These are phyloP conservation scores for Fusarium pseudograminearum DNA, from an alignment of 2,329 filamentous ascomycete genomes.

Conservation along the genomic window DNA sequence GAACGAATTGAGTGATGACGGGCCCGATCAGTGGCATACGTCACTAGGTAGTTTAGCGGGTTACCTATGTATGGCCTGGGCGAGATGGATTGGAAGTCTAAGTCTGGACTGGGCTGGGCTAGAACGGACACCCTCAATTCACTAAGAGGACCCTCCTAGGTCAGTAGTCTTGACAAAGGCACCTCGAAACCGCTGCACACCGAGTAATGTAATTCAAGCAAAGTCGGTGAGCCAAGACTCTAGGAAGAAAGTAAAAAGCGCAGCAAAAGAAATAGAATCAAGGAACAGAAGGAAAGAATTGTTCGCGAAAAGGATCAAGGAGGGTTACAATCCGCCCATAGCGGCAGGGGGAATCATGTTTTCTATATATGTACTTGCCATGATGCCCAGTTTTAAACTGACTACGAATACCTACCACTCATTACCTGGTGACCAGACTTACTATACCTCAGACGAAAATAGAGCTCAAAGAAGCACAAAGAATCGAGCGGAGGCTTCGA, in stretches of 20 bases:
- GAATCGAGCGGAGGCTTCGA: constrained; percentile 16
- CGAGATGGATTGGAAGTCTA: constrained; percentile 40
- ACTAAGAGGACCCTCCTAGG: constrained; percentile 35
- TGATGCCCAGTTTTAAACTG: constrained; percentile 12
- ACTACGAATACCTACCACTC: not conserved
- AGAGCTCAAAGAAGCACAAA: constrained; percentile 24
- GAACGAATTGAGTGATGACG: constrained; percentile 41
- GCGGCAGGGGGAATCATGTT: constrained; percentile 26
- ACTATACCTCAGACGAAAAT: constrained; percentile 26
- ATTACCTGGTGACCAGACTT: not conserved
- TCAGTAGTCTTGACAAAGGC: not conserved
- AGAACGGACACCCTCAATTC: constrained; percentile 38
- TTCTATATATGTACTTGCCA: constrained; percentile 43
- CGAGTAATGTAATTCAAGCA: constrained; percentile 34
- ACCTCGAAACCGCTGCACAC: constrained; percentile 26
- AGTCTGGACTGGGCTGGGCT: constrained; percentile 14
- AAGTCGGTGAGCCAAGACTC: constrained; percentile 39
- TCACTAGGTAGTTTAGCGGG: constrained; percentile 34
- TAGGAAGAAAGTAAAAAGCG: constrained; percentile 15
- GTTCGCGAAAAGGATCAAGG: constrained; percentile 9
- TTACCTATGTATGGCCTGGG: constrained; percentile 41
- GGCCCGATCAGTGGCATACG: constrained; percentile 41
- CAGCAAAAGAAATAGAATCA: constrained; percentile 20
- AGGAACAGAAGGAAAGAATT: constrained; percentile 11
- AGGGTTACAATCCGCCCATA: constrained; percentile 21